A percentile compares a stretch with the other conserved stretches of the same genome.
Evolutionary conservation across 805 yeast genomes (phyloP).

Genomic region (Ogataea ganodermae): DNA sequence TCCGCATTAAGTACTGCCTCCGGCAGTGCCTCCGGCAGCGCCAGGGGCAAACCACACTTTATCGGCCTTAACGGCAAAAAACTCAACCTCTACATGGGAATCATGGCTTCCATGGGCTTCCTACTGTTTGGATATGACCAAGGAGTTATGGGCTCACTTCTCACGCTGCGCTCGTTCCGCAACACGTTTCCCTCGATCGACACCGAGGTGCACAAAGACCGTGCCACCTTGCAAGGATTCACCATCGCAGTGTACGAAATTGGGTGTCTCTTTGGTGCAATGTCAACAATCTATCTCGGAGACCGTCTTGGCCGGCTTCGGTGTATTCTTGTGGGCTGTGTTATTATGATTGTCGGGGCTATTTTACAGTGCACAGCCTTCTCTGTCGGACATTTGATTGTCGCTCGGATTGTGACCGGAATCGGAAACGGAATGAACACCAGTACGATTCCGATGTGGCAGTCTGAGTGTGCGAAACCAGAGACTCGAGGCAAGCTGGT

Average conservation of each 20-base stretch:
- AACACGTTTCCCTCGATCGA: constrained; percentile 30
- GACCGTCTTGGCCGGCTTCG: constrained; percentile 45
- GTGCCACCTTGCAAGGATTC: constrained; percentile 50
- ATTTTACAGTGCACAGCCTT: constrained; percentile 28
- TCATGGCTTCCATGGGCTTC: constrained; percentile 37
- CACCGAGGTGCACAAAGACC: constrained; percentile 19
- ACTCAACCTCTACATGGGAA: constrained; percentile 19
- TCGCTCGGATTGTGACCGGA: constrained; percentile 38
- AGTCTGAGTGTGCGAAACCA: constrained; percentile 38
- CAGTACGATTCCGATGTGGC: constrained; percentile 39
- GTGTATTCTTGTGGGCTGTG: constrained; percentile 38
- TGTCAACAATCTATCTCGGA: constrained; percentile 43
- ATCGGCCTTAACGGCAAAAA: constrained; percentile 23
- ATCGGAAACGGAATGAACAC: constrained; percentile 40
- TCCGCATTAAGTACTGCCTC: too few species aligned
- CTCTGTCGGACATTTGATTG: constrained; percentile 31
- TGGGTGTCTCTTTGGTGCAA: constrained; percentile 48
- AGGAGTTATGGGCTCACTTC: constrained; percentile 47
- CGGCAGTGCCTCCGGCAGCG: background rate
- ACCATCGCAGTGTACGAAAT: constrained; percentile 51
- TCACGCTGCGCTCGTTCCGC: constrained; percentile 28
- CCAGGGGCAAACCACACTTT: constrained; percentile 7
- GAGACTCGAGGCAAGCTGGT: constrained; percentile 34
- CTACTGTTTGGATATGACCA: constrained; percentile 53
- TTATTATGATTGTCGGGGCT: constrained; percentile 37